Base-by-base conservation (phyloP, 139 green algal genomes). In the Pleodorina starrii region DNA sequence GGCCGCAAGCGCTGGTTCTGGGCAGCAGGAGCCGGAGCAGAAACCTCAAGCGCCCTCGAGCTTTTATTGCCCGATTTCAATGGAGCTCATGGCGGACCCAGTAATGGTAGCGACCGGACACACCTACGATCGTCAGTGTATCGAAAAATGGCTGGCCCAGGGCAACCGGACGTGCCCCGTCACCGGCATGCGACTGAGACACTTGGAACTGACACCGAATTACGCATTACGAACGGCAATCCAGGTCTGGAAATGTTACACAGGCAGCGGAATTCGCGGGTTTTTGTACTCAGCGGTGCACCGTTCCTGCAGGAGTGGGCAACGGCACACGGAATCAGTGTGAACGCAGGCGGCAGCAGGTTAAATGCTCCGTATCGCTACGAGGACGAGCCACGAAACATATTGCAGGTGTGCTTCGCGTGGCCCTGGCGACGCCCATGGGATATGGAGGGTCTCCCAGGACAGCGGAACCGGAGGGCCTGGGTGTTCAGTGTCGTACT, bases 101-200 rank as follows among this genome's bases (percentile, higher is more conserved):
- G 97, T 99, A 14, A 98, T 99, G 91, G 93, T 99, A 6, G 96
- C 96, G 14, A 99, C 97, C 1, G 97, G 97, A 0, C 97, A 99
- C 87, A 98, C 96, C 14, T 99, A 99, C 83, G 97, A 99, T 92
- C 90, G 96, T 14, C 87, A 93, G 1, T 97, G 94, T 93, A 99
- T 99, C 57, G 94, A 98, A 87, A 94, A 93, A 16, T 99, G 97
- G 97, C 87, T 99, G 38, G 90, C 91, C 29, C 95, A 98, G 66
- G 97, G 97, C 44, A 90, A 99, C 87, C 91, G 95, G 14, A 99
- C 96, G 1, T 99, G 97, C 93, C 97, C 97, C 3, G 95, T 97
- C 2, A 99, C 97, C 1, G 97, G 97, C 43, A 94, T 96, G 95
- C 94, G 96, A 0, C 89, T 99, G 40, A 89, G 97, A 2, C 96